Conservation (phyloP, 2,329 filamentous ascomycete species). For the Hymenoscyphus salicellus region DNA sequence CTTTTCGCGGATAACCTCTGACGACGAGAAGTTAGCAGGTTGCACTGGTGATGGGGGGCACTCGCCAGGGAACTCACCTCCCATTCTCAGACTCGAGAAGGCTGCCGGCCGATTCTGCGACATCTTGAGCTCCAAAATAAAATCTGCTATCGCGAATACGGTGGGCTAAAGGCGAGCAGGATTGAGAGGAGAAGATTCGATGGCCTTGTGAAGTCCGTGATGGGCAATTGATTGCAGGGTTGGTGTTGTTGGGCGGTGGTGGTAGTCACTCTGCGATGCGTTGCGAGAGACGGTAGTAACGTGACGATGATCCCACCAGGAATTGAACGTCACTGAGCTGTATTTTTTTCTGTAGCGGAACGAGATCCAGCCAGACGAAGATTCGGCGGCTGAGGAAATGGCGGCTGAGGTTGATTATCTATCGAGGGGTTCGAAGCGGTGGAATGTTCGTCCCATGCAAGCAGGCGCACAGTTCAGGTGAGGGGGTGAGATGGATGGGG, state of each 20-base stretch:
- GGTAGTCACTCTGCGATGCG: conserved; percentile 21
- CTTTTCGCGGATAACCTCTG: conserved; percentile 97
- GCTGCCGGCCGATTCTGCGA: conserved; percentile 88
- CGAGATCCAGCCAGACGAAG: conserved; percentile 20
- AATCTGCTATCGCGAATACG: conserved; percentile 39
- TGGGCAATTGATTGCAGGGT: conserved; percentile 44
- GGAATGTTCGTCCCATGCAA: conserved; percentile 15
- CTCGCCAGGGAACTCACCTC: conserved; percentile 61
- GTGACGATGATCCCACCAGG: conserved; percentile 29
- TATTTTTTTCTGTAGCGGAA: conserved; percentile 25
- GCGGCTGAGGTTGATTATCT: conserved; percentile 15
- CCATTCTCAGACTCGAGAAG: conserved; percentile 89
- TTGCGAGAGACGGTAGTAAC: conserved; percentile 27
- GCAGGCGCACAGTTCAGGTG: conserved; percentile 7
- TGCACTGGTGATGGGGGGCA: conserved; percentile 12
- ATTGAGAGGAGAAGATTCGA: conserved; percentile 41
- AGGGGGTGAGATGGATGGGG: neutral
- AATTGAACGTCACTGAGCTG: conserved; percentile 18
- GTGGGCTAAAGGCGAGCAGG: conserved; percentile 44
- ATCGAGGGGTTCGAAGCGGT: conserved; percentile 15
- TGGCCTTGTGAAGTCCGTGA: conserved; percentile 50
- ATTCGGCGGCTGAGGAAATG: conserved; percentile 16
- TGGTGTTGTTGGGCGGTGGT: conserved; percentile 17
- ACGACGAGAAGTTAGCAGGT: conserved; percentile 28
- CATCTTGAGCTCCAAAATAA: conserved; percentile 53